Percentiles rank a stretch among this genome's conserved stretches.
These are phyloP conservation scores for Zygosaccharomyces sapae DNA, from an alignment of 1,139 yeast species.

Conservation along the genomic window DNA sequence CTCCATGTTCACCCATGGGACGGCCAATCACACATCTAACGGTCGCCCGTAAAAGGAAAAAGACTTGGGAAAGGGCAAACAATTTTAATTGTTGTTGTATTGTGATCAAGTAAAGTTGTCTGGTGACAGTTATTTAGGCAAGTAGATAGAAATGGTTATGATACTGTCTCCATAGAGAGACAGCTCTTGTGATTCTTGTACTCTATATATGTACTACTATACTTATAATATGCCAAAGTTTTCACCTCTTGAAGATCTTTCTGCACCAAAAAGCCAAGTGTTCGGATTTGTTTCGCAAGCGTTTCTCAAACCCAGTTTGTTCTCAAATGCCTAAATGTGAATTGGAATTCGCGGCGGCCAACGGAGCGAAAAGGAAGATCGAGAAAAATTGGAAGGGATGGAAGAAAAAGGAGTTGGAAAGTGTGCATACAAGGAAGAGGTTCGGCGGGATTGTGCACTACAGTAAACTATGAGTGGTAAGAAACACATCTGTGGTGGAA, in stretches of 20 bases:
- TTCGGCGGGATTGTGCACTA: background rate
- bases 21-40: conserved; percentile 1
- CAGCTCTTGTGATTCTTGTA: background rate
- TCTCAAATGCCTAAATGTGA: background rate
- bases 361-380: conserved; percentile 4
- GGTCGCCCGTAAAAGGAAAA: conserved; percentile 7
- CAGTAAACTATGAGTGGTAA: background rate
- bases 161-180: too few species aligned
- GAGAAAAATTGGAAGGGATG: background rate
- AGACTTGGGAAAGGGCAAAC: conserved; percentile 4
- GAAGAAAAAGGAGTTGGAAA: background rate
- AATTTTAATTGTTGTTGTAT: background rate
- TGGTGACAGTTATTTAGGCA: too few species aligned
- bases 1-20: conserved; percentile 5
- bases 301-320: conserved; percentile 2
- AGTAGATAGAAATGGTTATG: too few species aligned
- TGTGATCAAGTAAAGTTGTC: background rate
- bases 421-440: background rate
- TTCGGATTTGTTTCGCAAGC: conserved; percentile 3
- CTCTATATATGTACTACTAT: background rate
- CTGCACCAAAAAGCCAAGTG: background rate
- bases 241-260: too few species aligned
- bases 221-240: too few species aligned
- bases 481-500: background rate
- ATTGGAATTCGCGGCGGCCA: conserved; percentile 3